A percentile compares a stretch with the other conserved stretches of the same genome.
Conservation (phyloP, 768 basidiomycete genomes). For the Sarcodon aspratus region DNA sequence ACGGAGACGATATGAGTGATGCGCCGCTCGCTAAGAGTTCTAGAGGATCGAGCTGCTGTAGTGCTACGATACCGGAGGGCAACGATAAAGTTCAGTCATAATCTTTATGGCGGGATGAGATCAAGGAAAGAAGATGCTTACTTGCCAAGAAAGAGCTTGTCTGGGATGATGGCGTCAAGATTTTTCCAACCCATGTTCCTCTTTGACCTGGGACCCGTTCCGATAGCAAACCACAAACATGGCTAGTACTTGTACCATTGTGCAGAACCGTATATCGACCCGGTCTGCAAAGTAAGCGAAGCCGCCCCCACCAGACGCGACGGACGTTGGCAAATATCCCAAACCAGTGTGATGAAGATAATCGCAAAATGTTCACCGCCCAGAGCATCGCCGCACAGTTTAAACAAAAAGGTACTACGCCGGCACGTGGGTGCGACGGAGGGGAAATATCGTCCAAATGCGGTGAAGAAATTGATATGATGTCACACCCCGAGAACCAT, state of each 20-base stretch:
- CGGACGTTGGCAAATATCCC: neutral
- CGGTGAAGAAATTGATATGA: too few relatives aligned
- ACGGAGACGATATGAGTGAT: constrained; percentile 71
- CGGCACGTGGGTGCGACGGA: too few relatives aligned
- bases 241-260: too few relatives aligned
- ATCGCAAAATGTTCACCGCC: too few relatives aligned
- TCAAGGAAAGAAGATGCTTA: constrained; percentile 25
- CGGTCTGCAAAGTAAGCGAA: neutral
- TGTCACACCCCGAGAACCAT: too few relatives aligned
- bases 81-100: neutral
- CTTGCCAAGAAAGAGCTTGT: constrained; percentile 68
- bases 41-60: constrained; percentile 55
- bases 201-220: too few relatives aligned
- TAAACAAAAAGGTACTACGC: too few relatives aligned
- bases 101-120: neutral
- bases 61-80: constrained; percentile 26
- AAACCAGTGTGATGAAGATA: neutral
- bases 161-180: constrained; percentile 52
- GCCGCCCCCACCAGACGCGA: neutral
- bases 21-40: constrained; percentile 57
- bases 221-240: too few relatives aligned
- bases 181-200: constrained; percentile 12
- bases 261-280: neutral
- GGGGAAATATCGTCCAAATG: too few relatives aligned
- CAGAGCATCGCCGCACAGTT: too few relatives aligned